Conservation (phyloP, 768 basidiomycete species). For the Termitomyces sp. region DNA sequence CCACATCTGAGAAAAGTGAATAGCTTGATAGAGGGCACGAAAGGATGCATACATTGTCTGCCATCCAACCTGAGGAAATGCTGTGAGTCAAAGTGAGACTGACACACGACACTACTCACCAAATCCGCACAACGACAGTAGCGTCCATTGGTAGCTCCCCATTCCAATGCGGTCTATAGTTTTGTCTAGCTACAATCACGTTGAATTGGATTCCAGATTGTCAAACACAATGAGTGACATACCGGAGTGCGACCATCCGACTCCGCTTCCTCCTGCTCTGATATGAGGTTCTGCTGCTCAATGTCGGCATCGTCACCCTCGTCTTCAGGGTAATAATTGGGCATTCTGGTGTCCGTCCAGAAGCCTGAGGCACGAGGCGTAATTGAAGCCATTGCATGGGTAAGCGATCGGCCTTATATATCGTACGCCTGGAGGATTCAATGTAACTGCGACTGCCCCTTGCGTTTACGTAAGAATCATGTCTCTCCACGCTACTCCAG, state of each 20-base stretch:
- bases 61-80: conserved; percentile 73
- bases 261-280: conserved; percentile 23
- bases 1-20: conserved; percentile 73
- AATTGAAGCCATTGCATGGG: conserved; percentile 39
- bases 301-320: conserved; percentile 21
- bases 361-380: conserved; percentile 49
- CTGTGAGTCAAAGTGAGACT: neutral
- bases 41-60: conserved; percentile 69
- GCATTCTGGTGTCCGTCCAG: conserved; percentile 40
- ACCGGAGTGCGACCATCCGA: conserved; percentile 51
- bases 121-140: conserved; percentile 83
- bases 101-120: conserved; percentile 48
- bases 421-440: neutral
- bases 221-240: conserved; percentile 11
- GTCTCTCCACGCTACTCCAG: neutral
- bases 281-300: conserved; percentile 32
- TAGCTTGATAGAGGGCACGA: neutral
- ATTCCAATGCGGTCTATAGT: conserved; percentile 92
- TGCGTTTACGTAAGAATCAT: neutral
- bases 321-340: conserved; percentile 39
- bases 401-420: conserved; percentile 18
- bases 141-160: conserved; percentile 85
- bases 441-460: neutral
- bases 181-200: conserved; percentile 53
- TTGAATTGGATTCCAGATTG: neutral